These are phyloP conservation scores for Quercus parvula DNA, from an alignment of 306 rosid genomes.

Conservation along the genomic window DNA sequence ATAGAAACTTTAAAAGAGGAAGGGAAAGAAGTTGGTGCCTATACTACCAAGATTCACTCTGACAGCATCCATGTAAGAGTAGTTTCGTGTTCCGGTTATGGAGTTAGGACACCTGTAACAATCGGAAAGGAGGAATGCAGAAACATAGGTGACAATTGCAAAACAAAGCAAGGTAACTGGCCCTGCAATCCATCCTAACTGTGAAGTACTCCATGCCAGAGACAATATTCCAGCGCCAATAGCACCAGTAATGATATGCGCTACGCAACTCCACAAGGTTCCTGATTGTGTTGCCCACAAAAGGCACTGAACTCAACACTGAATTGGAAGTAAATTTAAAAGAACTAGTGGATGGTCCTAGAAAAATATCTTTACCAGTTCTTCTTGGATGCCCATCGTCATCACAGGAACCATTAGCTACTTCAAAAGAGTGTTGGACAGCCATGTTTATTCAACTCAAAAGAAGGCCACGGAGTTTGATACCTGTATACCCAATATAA, in stretches of 20 bases:
- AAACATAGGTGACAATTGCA: constrained; percentile 54
- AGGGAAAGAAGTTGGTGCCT: background rate
- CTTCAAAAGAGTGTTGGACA: constrained; percentile 40
- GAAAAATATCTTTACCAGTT: constrained; percentile 44
- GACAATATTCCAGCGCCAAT: constrained; percentile 74
- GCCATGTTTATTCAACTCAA: constrained; percentile 45
- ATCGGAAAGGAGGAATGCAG: constrained; percentile 54
- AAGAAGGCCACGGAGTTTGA: constrained; percentile 7
- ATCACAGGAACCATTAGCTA: constrained; percentile 36
- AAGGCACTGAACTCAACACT: constrained; percentile 17
- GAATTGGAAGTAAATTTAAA: constrained; percentile 10
- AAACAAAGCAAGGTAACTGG: constrained; percentile 43
- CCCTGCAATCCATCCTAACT: constrained; percentile 73
- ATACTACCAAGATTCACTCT: constrained; percentile 52
- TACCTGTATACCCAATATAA: constrained; percentile 14
- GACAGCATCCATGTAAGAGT: constrained; percentile 52
- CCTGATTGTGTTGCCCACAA: constrained; percentile 31
- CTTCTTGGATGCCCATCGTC: constrained; percentile 63
- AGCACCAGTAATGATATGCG: constrained; percentile 72
- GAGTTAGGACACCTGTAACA: constrained; percentile 60
- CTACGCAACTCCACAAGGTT: constrained; percentile 46
- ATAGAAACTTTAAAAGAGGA: background rate
- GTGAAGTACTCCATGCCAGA: constrained; percentile 70
- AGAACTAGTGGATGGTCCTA: background rate
- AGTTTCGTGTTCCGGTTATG: constrained; percentile 52